Base-by-base conservation (phyloP, 306 rosid genomes). In the Vigna mungo region DNA sequence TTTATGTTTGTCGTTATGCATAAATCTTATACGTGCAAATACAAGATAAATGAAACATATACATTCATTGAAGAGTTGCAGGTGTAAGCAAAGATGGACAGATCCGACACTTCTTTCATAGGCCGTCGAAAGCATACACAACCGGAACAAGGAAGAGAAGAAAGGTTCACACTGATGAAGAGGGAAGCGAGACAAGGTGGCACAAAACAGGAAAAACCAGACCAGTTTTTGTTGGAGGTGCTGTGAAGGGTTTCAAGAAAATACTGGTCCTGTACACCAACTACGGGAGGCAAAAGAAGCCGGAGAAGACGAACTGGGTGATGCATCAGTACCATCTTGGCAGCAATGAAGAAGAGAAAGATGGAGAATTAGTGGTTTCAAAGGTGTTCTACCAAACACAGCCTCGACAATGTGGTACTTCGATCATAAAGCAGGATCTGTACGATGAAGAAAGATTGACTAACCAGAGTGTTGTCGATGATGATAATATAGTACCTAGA, bases 311-410 rank as follows among this genome's bases (percentile, higher is more conserved):
- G 0, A 95, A 87, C 15, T 95, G 98, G 98, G 93, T 95, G 30
- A 95, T 95, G 97, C 98, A 95, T 74, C 98, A 95, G 39, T 95
- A 95, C 90, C 98, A 95, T 59, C 84, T 92, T 1, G 98, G 98
- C 10, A 77, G 20, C 14, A 86, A 81, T 13, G 98, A 95, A 82
- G 96, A 95, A 67, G 98, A 95, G 81, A 92, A 86, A 77, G 98
- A 95, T 59, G 98, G 98, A 3, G 96, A 95, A 44, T 30, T 90
- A 7, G 98, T 92, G 49, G 87, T 83, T 14, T 95, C 98, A 16
- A 95, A 95, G 82, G 97, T 95, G 0, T 95, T 95, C 79, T 95
- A 78, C 82, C 98, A 95, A 71, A 90, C 93, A 18, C 97, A 90
- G 12, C 98, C 98, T 18, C 72, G 97, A 66, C 97, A 92, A 44